Conservation (phyloP, 2,329 filamentous ascomycete genomes). For the Cladosporium colombiae region DNA sequence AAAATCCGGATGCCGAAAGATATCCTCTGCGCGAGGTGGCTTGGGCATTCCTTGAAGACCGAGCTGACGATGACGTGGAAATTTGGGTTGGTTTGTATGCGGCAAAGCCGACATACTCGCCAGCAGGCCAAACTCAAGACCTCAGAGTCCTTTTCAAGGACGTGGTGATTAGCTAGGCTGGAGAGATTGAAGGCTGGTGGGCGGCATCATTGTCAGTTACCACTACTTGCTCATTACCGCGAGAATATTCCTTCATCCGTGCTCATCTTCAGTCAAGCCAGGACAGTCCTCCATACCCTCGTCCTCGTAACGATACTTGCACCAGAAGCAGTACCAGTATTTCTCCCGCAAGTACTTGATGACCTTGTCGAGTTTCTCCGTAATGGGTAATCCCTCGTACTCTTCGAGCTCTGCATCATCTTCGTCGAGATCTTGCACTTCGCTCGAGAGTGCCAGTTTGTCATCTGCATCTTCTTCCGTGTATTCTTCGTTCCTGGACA, state of each 20-base stretch:
- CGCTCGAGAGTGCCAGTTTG: constrained; percentile 64
- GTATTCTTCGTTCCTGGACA: constrained; percentile 47
- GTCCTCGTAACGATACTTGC: constrained; percentile 79
- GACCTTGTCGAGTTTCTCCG: constrained; percentile 66
- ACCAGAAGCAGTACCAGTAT: constrained; percentile 93
- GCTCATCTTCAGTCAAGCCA: constrained; percentile 81
- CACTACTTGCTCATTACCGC: background rate
- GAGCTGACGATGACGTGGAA: constrained; percentile 55
- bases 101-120: constrained; percentile 59
- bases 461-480: constrained; percentile 72
- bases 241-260: constrained; percentile 52
- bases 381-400: constrained; percentile 69
- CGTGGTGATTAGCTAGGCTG: constrained; percentile 18
- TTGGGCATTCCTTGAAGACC: constrained; percentile 64
- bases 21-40: constrained; percentile 70
- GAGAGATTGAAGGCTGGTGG: background rate
- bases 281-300: constrained; percentile 82
- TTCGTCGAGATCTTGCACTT: constrained; percentile 68
- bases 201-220: background rate
- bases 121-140: constrained; percentile 40
- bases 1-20: constrained; percentile 38
- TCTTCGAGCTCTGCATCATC: constrained; percentile 78
- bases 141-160: constrained; percentile 55
- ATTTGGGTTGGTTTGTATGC: constrained; percentile 63
- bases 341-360: constrained; percentile 69